Evolutionary conservation across 225 moss, liverwort and hornwort genomes (phyloP).

Genomic region (Straminergon stramineum): DNA sequence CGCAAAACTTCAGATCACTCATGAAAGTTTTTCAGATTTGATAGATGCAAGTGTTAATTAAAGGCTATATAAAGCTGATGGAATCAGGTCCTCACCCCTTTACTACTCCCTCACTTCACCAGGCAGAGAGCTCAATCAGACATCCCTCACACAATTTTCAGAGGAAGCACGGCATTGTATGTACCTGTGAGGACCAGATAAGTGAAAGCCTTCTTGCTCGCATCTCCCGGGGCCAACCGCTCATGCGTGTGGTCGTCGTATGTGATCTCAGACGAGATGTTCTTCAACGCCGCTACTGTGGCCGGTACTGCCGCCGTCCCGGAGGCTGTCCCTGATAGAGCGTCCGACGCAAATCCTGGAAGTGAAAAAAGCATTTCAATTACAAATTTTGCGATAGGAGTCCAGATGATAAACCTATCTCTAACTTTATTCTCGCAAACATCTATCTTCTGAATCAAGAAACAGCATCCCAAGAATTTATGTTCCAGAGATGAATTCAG

Average conservation of each 20-base stretch:
- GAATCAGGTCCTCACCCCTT: neutral
- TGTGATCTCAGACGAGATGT: neutral
- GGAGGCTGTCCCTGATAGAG: neutral
- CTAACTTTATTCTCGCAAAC: neutral
- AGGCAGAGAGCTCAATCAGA: neutral
- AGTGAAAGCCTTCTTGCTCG: neutral
- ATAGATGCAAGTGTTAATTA: neutral
- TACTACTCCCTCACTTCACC: neutral
- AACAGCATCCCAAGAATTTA: neutral
- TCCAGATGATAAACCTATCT: neutral
- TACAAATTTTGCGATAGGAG: neutral
- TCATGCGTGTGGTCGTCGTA: neutral
- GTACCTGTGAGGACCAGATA: neutral
- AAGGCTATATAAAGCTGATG: neutral
- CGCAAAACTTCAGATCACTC: neutral
- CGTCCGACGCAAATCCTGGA: neutral
- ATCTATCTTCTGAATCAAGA: neutral
- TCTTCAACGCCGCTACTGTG: neutral
- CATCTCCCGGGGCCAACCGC: neutral
- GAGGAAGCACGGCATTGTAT: neutral
- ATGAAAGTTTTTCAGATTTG: neutral
- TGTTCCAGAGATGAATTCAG: neutral
- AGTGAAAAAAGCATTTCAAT: neutral
- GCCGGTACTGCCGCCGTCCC: neutral
- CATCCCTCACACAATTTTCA: neutral